phyloP scores from a whole-genome alignment of 257 asterid species.

The Mitragyna speciosa region DNA sequence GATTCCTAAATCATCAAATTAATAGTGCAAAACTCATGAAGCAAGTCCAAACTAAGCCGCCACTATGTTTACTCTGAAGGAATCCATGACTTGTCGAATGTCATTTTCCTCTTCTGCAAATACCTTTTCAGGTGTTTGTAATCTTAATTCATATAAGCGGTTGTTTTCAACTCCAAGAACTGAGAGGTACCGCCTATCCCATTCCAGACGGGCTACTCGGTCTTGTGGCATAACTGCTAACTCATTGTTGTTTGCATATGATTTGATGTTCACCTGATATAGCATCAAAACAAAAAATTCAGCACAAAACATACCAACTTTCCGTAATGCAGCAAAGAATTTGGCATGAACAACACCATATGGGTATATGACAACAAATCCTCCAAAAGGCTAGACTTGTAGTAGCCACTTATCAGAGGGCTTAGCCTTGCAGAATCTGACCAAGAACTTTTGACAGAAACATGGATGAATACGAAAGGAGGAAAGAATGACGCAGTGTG shows the following conservation, averaged over 20 bases:
- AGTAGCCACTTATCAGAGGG: too few relatives aligned
- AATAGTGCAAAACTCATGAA: background rate
- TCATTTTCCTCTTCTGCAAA: conserved; percentile 71
- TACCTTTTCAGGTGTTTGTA: conserved; percentile 80
- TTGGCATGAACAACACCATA: background rate
- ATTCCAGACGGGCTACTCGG: conserved; percentile 72
- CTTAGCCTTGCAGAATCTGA: background rate
- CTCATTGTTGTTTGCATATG: conserved; percentile 92
- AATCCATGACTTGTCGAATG: conserved; percentile 71
- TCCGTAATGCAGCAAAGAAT: background rate
- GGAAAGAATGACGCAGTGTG: background rate
- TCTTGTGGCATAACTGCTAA: conserved; percentile 92
- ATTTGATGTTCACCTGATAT: conserved; percentile 75
- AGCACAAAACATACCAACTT: background rate
- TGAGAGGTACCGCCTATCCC: conserved; percentile 86
- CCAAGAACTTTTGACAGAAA: too few relatives aligned
- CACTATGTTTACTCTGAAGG: conserved; percentile 73
- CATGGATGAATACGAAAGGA: too few relatives aligned
- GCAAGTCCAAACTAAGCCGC: conserved; percentile 33
- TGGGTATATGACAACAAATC: background rate
- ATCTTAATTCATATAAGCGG: conserved; percentile 60
- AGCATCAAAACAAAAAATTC: conserved; percentile 6
- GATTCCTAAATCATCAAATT: background rate
- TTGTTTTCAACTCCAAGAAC: conserved; percentile 98
- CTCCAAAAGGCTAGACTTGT: background rate